These are phyloP conservation scores for Hirsutella minnesotensis DNA, from an alignment of 2,329 filamentous ascomycete species.

Conservation along the genomic window DNA sequence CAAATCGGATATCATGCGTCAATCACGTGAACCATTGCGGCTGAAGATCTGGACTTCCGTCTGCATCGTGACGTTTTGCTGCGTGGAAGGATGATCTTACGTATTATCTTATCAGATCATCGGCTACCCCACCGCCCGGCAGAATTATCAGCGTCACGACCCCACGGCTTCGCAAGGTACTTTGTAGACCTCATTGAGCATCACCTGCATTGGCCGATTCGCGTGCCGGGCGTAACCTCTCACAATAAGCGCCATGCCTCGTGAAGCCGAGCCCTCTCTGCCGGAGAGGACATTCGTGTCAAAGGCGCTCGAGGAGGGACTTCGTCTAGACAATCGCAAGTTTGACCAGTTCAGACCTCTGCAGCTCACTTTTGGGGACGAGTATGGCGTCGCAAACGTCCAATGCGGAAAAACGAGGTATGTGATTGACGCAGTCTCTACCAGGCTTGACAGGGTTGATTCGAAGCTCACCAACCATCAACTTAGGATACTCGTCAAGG, in stretches of 20 bases:
- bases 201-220: not conserved
- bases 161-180: not conserved
- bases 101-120: not conserved
- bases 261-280: slow-evolving; percentile 79
- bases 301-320: slow-evolving; percentile 67
- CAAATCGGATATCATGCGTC: too few species aligned
- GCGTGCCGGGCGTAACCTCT: not conserved
- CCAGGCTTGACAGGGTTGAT: not conserved
- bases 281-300: slow-evolving; percentile 81
- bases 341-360: slow-evolving; percentile 72
- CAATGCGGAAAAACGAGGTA: slow-evolving; percentile 84
- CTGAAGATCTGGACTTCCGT: too few species aligned
- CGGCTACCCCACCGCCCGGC: slow-evolving; percentile 33
- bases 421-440: slow-evolving; percentile 5
- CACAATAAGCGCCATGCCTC: slow-evolving; percentile 51
- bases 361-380: slow-evolving; percentile 72
- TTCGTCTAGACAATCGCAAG: slow-evolving; percentile 73
- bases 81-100: too few species aligned
- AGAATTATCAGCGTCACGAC: slow-evolving; percentile 26
- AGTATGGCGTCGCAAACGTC: slow-evolving; percentile 83
- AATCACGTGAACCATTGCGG: too few species aligned
- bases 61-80: too few species aligned
- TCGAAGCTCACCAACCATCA: not conserved
- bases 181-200: too few species aligned
- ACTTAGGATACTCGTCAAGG: slow-evolving; percentile 64